Base-by-base conservation (phyloP, 2,329 filamentous ascomycete species). In the Fusarium transvaalense region DNA sequence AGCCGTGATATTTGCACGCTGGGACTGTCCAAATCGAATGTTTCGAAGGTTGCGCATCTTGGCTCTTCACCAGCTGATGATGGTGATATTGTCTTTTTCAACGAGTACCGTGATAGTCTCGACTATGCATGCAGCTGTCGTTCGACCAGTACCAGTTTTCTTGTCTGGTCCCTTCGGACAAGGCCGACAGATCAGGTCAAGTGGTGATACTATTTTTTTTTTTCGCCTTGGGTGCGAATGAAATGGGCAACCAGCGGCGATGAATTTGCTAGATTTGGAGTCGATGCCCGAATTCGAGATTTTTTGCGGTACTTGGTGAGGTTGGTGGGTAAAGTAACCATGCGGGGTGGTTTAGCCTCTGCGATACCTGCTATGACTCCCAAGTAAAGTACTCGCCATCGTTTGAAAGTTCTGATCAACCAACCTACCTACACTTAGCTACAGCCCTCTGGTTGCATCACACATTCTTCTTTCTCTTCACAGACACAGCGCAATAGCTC, bases 1-100 rank as follows among this genome's bases (percentile, higher is more conserved):
- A 31, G 93, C 91, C 54, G 92, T 91, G 74, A 96, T 84, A 64
- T 87, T 84, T 66, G 85, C 79, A 53, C 86, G 83, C 68, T 89
- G 85, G 82, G 90, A 90, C 77, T 88, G 84, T 72, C 87, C 86
- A 77, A 92, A 90, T 76, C 87, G 88, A 74, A 94, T 89, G 78
- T 90, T 94, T 80, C 89, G 91, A 73, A 98, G 86, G 80, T 97
- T 98, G 77, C 93, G 91, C 95, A 98, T 98, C 58, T 69, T 55
- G 64, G 38, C 43, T 57, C n/a, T 46, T 52, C 25, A 29, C 42
- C 35, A 38, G 25, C 41, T 56, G 48, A 48, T 66, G 45, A 52
- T 25, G 23, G 6, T 25, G 23, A 25, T 60, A 25, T 39, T 52
- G 31, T 19, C 59, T 38, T 35, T 38, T 35, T 38, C 19, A 39